A percentile compares a stretch with the other conserved stretches of the same genome.
These are phyloP conservation scores for Lumnitzera littorea DNA, from an alignment of 345 rosid species.

Conservation along the genomic window DNA sequence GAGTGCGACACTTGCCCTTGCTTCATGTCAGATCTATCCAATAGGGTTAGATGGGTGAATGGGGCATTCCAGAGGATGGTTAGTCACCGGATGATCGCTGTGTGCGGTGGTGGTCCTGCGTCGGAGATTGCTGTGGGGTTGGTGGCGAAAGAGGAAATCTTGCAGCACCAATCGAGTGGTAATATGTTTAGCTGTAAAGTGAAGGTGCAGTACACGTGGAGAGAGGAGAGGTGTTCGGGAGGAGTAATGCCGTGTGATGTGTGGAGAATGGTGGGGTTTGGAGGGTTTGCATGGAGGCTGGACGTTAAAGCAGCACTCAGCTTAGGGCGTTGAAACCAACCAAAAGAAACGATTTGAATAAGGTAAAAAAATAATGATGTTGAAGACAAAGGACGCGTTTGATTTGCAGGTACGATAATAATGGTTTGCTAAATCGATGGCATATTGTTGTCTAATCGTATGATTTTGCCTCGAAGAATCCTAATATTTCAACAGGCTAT, in stretches of 20 bases:
- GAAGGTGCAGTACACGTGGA: slow-evolving; percentile 32
- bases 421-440: too few relatives aligned
- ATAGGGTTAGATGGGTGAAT: slow-evolving; percentile 41
- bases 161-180: too few relatives aligned
- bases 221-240: slow-evolving; percentile 6
- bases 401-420: too few relatives aligned
- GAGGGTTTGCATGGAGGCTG: slow-evolving; percentile 67
- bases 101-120: slow-evolving; percentile 14
- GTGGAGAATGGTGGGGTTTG: slow-evolving; percentile 46
- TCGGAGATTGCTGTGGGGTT: slow-evolving; percentile 24
- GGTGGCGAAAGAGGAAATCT: slow-evolving; percentile 1
- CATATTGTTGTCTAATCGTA: too few relatives aligned
- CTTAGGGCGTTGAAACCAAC: slow-evolving; percentile 28
- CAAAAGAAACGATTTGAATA: too few relatives aligned
- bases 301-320: slow-evolving; percentile 63
- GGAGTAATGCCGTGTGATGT: slow-evolving; percentile 52
- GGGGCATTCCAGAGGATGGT: slow-evolving; percentile 34
- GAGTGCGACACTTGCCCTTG: slow-evolving; percentile 38
- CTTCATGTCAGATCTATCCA: slow-evolving; percentile 34
- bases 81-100: slow-evolving; percentile 7
- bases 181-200: slow-evolving; percentile 34
- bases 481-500: too few relatives aligned
- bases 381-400: too few relatives aligned
- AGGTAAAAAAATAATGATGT: background rate
- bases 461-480: too few relatives aligned